Evolutionary conservation across 805 yeast species (phyloP).

Genomic region (Cyberlindnera meyerae): DNA sequence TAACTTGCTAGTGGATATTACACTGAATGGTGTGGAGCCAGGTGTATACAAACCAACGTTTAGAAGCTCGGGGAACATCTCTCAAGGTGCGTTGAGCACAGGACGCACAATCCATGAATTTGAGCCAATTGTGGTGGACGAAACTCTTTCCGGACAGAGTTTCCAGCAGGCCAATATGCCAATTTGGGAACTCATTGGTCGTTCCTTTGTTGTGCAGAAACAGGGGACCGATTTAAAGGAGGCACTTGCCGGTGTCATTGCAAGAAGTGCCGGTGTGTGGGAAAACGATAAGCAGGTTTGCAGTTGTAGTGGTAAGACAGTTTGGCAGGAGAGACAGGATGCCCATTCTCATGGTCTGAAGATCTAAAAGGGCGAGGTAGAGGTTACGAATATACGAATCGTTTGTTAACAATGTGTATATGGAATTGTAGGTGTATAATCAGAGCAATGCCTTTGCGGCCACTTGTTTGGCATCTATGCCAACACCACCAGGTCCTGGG

Average conservation of each 20-base stretch:
- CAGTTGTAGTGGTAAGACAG: constrained; percentile 90
- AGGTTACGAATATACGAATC: too few species aligned
- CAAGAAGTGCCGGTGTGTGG: constrained; percentile 97
- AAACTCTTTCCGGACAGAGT: constrained; percentile 38
- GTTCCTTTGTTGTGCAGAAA: constrained; percentile 39
- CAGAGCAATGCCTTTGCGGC: too few species aligned
- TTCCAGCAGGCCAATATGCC: constrained; percentile 41
- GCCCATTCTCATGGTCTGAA: constrained; percentile 57
- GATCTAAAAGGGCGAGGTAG: too few species aligned
- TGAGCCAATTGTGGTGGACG: constrained; percentile 31
- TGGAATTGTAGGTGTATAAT: too few species aligned
- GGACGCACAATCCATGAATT: constrained; percentile 43
- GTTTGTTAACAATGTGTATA: too few species aligned
- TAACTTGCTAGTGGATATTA: constrained; percentile 66
- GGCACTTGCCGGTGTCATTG: constrained; percentile 77
- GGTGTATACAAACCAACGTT: constrained; percentile 70
- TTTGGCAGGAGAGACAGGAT: constrained; percentile 91
- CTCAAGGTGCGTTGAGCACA: constrained; percentile 63
- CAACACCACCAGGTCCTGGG: constrained; percentile 10
- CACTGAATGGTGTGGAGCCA: constrained; percentile 61
- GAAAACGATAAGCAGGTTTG: constrained; percentile 92
- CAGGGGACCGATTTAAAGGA: constrained; percentile 26
- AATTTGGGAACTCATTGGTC: constrained; percentile 63
- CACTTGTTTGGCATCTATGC: constrained; percentile 1
- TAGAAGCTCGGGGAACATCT: constrained; percentile 69